phyloP scores from a whole-genome alignment of 2,329 filamentous ascomycete genomes.

The Nothophoma quercina region DNA sequence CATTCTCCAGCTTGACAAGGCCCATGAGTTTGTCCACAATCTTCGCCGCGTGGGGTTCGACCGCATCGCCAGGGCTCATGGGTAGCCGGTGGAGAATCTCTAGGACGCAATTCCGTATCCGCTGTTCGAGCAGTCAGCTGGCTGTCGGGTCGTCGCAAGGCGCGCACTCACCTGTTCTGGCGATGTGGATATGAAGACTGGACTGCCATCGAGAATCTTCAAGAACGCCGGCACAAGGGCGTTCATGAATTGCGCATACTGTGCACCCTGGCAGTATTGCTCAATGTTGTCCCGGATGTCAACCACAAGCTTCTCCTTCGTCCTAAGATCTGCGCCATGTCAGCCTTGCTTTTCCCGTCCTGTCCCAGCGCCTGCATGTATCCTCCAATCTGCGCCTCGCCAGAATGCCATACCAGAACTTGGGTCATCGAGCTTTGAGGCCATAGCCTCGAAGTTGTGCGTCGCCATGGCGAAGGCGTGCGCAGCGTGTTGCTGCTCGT shows the following conservation, averaged over 20 bases:
- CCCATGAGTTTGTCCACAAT: slow-evolving; percentile 90
- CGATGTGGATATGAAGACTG: slow-evolving; percentile 89
- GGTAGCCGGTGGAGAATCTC: slow-evolving; percentile 92
- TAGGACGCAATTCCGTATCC: slow-evolving; percentile 86
- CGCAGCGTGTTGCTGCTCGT: slow-evolving; percentile 37
- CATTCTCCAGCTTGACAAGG: slow-evolving; percentile 89
- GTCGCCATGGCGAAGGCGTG: slow-evolving; percentile 43
- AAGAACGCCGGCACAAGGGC: slow-evolving; percentile 91
- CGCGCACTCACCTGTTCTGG: slow-evolving; percentile 76
- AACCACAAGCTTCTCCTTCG: slow-evolving; percentile 81
- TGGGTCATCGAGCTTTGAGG: slow-evolving; percentile 56
- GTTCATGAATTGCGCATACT: slow-evolving; percentile 82
- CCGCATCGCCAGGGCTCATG: slow-evolving; percentile 75
- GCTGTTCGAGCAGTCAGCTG: slow-evolving; percentile 58
- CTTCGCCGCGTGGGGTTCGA: slow-evolving; percentile 88
- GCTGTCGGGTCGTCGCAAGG: slow-evolving; percentile 1
- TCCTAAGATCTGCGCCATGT: slow-evolving; percentile 71
- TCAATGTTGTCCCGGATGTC: slow-evolving; percentile 93
- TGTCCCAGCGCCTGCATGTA: slow-evolving; percentile 7
- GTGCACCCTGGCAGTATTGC: slow-evolving; percentile 78
- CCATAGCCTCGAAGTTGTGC: slow-evolving; percentile 56
- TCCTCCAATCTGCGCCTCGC: background rate
- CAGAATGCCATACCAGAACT: slow-evolving; percentile 42
- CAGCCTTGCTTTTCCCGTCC: slow-evolving; percentile 18
- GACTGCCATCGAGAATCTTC: slow-evolving; percentile 81